A percentile compares a stretch with the other conserved stretches of the same genome.
phyloP scores from a whole-genome alignment of 2,329 filamentous ascomycete species.

The Didymella segeticola region DNA sequence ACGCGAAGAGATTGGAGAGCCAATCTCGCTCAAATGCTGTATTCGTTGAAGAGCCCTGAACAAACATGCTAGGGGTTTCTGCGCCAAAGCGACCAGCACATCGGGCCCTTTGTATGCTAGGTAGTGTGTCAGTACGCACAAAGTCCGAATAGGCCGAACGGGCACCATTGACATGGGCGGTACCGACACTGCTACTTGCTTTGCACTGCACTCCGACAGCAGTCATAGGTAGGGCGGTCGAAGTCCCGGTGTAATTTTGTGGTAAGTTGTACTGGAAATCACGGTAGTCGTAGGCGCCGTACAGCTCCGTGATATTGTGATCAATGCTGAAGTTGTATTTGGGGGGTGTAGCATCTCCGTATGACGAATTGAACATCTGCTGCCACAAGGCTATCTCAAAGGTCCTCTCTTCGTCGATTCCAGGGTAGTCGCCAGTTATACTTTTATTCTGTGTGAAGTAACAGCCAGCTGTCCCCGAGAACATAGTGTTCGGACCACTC shows the following conservation, averaged over 20 bases:
- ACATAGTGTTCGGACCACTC: not conserved
- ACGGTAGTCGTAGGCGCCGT: not conserved
- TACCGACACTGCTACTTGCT: constrained; percentile 17
- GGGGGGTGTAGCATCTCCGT: not conserved
- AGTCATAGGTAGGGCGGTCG: constrained; percentile 3
- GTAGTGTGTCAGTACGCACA: constrained; percentile 13
- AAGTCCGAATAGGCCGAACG: constrained; percentile 16
- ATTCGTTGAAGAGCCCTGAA: not conserved
- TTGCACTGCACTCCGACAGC: constrained; percentile 16
- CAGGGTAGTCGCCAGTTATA: not conserved
- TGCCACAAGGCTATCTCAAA: constrained; percentile 2
- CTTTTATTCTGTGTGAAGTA: not conserved
- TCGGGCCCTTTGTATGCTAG: not conserved
- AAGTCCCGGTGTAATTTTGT: constrained; percentile 1
- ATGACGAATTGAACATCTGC: not conserved
- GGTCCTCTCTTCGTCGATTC: not conserved
- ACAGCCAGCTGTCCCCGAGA: not conserved
- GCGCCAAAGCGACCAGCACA: constrained; percentile 5
- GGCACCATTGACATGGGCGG: constrained; percentile 12
- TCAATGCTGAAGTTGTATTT: not conserved
- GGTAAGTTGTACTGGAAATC: not conserved
- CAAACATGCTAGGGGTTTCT: not conserved
- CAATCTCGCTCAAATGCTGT: too few species aligned
- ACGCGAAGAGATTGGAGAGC: constrained; percentile 6
- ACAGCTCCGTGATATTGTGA: not conserved